Base-by-base conservation (phyloP, 768 basidiomycete genomes). In the Lyophyllum semitale region DNA sequence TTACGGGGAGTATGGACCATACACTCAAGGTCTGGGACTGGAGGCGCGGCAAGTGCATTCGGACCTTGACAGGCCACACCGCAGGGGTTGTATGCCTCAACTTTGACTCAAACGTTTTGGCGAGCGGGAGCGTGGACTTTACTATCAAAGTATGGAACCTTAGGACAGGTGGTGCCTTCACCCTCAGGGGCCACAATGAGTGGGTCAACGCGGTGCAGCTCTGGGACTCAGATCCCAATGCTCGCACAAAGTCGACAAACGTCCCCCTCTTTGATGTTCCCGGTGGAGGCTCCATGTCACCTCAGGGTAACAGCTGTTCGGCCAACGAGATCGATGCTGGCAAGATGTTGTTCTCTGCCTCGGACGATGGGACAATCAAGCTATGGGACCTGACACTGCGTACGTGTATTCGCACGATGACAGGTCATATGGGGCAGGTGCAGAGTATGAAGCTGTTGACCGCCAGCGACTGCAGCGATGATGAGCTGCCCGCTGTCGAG, bases 1-100 rank as follows among this genome's bases (percentile, higher is more conserved):
- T 99, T 66, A 98, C 97, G 0, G 97, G 89, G 8, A 91, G 89
- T 59, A 96, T 98, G 95, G 97, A 99, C 67, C 84, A 85, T 61
- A 96, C 94, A 0, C 84, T 99, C 66, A 89, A 91, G 54, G 89
- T 99, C 38, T 99, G 95, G 95, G 88, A 96, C 65, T 98, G 95
- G 95, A 80, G 94, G 49, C 84, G 85, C 26, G 95, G 95, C 25
- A 83, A 85, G 60, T 95, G 93, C 65, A 86, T 96, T 51, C 82
- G 93, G 55, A 94, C 89, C 0, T 77, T 99, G 20, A 84, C 89
- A 27, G 95, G 95, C 2, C 97, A 99, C 67, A 85, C 89, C 11
- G 93, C 90, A 45, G 94, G 93, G 53, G 91, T 99, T 30, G 85
- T 98, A 8, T 92, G 88, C 65, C 83, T 98, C 55, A 84, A 93